These are phyloP conservation scores for Picochlorum sp. DNA, from an alignment of 139 green algal species.

Conservation along the genomic window DNA sequence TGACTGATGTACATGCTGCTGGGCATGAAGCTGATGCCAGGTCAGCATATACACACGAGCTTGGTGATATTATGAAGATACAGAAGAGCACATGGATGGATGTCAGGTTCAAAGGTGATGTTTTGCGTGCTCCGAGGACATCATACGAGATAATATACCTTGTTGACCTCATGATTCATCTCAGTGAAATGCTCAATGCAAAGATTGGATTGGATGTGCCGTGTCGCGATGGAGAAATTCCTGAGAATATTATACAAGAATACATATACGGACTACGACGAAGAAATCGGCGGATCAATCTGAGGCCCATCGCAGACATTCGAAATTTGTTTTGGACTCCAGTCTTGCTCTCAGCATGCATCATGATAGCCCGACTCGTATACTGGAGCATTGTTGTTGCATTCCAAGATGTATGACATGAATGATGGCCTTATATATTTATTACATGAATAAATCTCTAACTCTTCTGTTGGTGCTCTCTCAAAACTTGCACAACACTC, in stretches of 20 bases:
- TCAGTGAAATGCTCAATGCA: conserved; percentile 36
- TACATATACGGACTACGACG: conserved; percentile 16
- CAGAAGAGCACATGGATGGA: conserved; percentile 39
- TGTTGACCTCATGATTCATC: conserved; percentile 53
- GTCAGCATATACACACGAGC: conserved; percentile 1
- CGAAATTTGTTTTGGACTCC: conserved; percentile 47
- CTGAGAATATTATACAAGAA: conserved; percentile 45
- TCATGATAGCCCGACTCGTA: background rate
- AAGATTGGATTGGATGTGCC: conserved; percentile 40
- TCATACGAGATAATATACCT: conserved; percentile 60
- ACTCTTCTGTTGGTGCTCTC: conserved; percentile 31
- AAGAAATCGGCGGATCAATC: conserved; percentile 52
- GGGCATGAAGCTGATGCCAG: background rate
- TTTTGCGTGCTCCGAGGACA: conserved; percentile 58
- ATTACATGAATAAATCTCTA: conserved; percentile 1
- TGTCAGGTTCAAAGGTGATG: conserved; percentile 64
- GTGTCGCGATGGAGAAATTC: conserved; percentile 31
- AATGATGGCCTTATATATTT: background rate
- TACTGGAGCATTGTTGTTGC: background rate
- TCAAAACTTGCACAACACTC: conserved; percentile 83
- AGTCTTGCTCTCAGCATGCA: background rate
- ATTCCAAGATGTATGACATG: background rate
- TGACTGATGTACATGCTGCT: conserved; percentile 17
- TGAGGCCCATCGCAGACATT: conserved; percentile 63
- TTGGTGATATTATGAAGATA: conserved; percentile 20